Base-by-base conservation (phyloP, 208 protist species). In the Acanthamoeba sp. region DNA sequence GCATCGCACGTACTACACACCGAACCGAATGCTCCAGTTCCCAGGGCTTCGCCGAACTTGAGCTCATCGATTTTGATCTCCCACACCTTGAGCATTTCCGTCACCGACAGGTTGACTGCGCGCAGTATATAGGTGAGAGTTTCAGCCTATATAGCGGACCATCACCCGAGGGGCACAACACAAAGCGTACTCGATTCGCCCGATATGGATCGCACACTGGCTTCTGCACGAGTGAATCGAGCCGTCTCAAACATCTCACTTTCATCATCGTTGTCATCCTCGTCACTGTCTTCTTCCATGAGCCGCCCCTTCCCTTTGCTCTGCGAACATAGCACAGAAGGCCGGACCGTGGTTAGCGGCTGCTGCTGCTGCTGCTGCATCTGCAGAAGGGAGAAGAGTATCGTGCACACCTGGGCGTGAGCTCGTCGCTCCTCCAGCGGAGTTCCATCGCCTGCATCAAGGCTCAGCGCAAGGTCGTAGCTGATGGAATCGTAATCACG, bases 41-140 rank as follows among this genome's bases (percentile, higher is more conserved):
- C 76, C 18, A 85, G 76, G n/a, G 42, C n/a, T n/a, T 85, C 76
- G 1, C 76, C 76, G 24, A 85, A 59, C 38, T 57, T 48, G 24
- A 85, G 48, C n/a, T 85, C 76, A 12, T 85, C 76, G 76, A 57
- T 29, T 22, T 85, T 85, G 48, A 85, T 85, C 76, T 85, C 76
- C 76, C 76, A 85, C 14, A 85, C 48, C 48, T 57, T 48, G 5
- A 85, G 48, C 48, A 85, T 85, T 32, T 85, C 76, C 76, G 76
- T 38, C 24, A 29, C 27, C 32, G 42, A 48, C 22, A 85, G 10
- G 48, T 85, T 48, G 38, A 85, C 76, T 85, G 29, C 2, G 66
- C 3, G 27, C 59, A n/a, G 22, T 69, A 34, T 1, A 16, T 36
- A 20, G 34, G 34, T 76, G 16, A 34, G 66, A 10, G 22, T 2